phyloP scores from a whole-genome alignment of 306 rosid genomes.

The Castanea sativa region DNA sequence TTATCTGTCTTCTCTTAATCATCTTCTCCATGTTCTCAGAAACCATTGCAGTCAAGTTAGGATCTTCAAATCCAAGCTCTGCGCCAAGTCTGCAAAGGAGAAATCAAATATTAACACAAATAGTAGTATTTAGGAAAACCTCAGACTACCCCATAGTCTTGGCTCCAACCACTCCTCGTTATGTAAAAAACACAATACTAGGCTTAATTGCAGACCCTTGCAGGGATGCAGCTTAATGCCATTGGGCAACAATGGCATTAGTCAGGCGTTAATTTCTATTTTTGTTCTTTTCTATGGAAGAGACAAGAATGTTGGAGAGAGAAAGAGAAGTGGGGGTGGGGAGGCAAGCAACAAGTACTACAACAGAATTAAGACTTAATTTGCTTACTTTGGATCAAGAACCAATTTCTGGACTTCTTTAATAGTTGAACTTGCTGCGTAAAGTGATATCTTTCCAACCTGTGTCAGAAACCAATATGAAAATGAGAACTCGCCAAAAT shows the following conservation, averaged over 20 bases:
- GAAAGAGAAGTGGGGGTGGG: not conserved
- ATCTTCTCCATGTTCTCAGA: conserved; percentile 85
- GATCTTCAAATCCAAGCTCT: conserved; percentile 89
- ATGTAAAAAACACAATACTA: too few relatives aligned
- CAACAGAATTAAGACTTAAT: not conserved
- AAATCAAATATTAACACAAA: not conserved
- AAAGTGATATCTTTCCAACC: conserved; percentile 94
- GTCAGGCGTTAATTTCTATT: too few relatives aligned
- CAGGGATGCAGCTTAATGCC: too few relatives aligned
- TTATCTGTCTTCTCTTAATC: conserved; percentile 70
- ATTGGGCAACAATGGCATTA: too few relatives aligned
- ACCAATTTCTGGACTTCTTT: conserved; percentile 96
- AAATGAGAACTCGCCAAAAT: conserved; percentile 12
- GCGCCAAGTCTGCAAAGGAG: conserved; percentile 59
- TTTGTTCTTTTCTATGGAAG: not conserved
- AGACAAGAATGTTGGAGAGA: not conserved
- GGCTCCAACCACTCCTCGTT: too few relatives aligned
- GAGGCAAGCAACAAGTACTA: not conserved
- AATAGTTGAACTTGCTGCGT: conserved; percentile 95
- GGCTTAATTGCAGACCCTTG: too few relatives aligned
- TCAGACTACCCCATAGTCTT: too few relatives aligned
- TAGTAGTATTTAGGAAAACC: too few relatives aligned
- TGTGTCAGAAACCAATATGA: conserved; percentile 39
- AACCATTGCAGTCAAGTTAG: conserved; percentile 83
- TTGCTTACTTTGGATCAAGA: conserved; percentile 83